Conservation (phyloP, 2,329 filamentous ascomycete genomes). For the Curvularia lunata region DNA sequence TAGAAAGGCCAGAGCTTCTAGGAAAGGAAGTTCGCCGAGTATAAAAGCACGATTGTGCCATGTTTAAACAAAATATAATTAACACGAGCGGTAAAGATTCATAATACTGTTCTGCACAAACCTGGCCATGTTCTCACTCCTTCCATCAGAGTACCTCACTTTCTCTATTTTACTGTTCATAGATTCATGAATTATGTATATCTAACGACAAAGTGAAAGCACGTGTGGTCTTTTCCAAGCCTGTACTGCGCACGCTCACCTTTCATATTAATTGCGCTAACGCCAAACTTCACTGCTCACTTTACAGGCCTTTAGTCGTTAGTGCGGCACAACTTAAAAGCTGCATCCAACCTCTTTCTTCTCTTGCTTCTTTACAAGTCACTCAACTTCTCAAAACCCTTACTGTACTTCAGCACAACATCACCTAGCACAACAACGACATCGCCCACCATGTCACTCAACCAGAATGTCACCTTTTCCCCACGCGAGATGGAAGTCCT, state of each 20-base stretch:
- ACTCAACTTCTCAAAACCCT: background rate
- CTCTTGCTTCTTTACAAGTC: background rate
- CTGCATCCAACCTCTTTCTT: background rate
- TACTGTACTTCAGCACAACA: background rate
- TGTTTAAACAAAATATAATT: background rate
- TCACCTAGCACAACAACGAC: background rate
- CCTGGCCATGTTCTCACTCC: background rate
- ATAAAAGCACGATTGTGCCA: constrained; percentile 51
- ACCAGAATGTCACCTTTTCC: constrained; percentile 20
- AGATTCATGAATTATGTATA: background rate
- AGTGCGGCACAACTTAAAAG: constrained; percentile 1
- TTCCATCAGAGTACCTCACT: constrained; percentile 1
- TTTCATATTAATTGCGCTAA: background rate
- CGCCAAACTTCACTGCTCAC: constrained; percentile 13
- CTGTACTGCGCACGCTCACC: constrained; percentile 16
- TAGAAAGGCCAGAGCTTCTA: constrained; percentile 85
- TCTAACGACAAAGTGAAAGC: constrained; percentile 9
- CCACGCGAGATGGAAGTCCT: constrained; percentile 41
- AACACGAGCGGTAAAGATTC: background rate
- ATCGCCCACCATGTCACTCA: constrained; percentile 20
- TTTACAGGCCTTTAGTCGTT: background rate
- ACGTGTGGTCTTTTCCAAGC: background rate
- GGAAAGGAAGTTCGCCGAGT: constrained; percentile 89
- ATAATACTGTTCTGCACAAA: background rate
- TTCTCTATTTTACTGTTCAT: background rate